Conservation (phyloP, 371 early-diverging fungal species). For the Encephalitozoon romaleae region DNA sequence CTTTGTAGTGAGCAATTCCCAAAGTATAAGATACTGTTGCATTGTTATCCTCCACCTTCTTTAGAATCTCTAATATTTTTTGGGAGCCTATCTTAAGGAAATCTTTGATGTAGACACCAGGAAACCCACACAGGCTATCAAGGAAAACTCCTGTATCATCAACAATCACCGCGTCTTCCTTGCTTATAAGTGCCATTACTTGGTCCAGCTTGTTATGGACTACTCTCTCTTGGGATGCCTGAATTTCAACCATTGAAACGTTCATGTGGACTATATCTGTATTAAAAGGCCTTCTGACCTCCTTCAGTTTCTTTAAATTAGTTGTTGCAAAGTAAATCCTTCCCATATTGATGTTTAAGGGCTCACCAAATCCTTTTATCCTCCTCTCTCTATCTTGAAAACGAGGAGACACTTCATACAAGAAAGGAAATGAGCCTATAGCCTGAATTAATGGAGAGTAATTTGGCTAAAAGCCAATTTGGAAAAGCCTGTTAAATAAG, state of each 20-base stretch:
- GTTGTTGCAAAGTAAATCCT: constrained; percentile 21
- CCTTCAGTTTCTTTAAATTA: constrained; percentile 8
- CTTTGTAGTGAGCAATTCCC: not conserved
- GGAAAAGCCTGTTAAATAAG: not conserved
- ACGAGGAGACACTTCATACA: too few species aligned
- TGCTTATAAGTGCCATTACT: not conserved
- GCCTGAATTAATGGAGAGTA: not conserved
- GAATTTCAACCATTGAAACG: constrained; percentile 25
- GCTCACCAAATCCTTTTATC: not conserved
- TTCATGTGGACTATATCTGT: not conserved
- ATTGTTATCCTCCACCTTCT: not conserved
- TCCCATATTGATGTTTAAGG: not conserved
- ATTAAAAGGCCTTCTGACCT: not conserved
- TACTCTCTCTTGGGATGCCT: not conserved
- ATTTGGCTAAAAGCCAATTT: not conserved
- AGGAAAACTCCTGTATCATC: constrained; percentile 10
- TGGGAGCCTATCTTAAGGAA: constrained; percentile 17
- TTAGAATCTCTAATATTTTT: constrained; percentile 11
- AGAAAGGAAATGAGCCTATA: too few species aligned
- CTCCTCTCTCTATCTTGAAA: not conserved
- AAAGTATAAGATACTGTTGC: not conserved
- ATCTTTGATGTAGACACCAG: constrained; percentile 29
- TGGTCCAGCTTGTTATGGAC: not conserved
- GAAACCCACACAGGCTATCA: constrained; percentile 7
- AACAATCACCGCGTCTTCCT: not conserved